phyloP scores from a whole-genome alignment of 345 rosid species.

The Eutrema japonicum region DNA sequence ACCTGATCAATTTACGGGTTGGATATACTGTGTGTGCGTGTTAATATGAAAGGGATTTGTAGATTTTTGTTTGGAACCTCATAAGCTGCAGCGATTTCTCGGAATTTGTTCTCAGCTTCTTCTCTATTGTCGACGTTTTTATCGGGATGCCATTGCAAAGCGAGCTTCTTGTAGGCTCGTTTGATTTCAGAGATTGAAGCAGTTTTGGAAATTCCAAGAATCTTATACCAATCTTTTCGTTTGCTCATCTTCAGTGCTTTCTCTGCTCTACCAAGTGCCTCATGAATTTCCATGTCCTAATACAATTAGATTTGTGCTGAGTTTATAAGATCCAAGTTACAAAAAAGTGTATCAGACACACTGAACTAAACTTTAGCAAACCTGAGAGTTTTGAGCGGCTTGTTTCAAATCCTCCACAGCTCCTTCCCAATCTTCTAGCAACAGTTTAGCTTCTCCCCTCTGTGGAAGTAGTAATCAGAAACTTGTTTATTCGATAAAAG shows the following conservation, averaged over 20 bases:
- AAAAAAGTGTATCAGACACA: not conserved
- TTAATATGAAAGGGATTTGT: constrained; percentile 12
- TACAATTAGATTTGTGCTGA: constrained; percentile 22
- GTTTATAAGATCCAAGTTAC: constrained; percentile 1
- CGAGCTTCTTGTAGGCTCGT: constrained; percentile 93
- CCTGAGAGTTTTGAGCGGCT: constrained; percentile 92
- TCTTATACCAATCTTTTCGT: constrained; percentile 96
- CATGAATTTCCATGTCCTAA: constrained; percentile 84
- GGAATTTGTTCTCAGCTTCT: constrained; percentile 92
- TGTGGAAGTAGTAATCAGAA: constrained; percentile 38
- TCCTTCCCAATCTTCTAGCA: constrained; percentile 98
- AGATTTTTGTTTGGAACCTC: constrained; percentile 57
- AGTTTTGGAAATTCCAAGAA: constrained; percentile 78
- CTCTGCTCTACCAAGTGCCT: constrained; percentile 85
- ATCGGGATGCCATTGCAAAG: constrained; percentile 98
- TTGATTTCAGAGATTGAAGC: constrained; percentile 87
- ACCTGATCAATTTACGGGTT: constrained; percentile 51
- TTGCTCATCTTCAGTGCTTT: constrained; percentile 97
- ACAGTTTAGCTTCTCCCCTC: constrained; percentile 97
- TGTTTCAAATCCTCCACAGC: constrained; percentile 88
- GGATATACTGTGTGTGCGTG: constrained; percentile 5
- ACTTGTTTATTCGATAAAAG: constrained; percentile 4
- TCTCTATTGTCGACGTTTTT: constrained; percentile 92
- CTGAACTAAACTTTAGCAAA: constrained; percentile 41
- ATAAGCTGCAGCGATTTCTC: constrained; percentile 95